Evolutionary conservation across 179 eudicot species (phyloP), one percentile per base, ranked within the genome.

Genomic region (Nepenthes alata): DNA sequence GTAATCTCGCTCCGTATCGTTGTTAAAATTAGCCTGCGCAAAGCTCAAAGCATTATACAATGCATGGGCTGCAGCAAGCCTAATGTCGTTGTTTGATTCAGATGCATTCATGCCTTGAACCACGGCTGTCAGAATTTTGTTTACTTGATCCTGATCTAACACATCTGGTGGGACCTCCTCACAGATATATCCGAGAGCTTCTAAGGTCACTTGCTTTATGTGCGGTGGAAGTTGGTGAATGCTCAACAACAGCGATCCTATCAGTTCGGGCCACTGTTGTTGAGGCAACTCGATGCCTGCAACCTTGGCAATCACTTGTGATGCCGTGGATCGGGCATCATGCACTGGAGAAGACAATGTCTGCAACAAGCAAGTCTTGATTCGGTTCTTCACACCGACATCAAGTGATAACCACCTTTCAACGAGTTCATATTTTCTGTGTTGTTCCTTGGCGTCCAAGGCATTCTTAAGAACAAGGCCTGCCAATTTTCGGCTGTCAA

Each of bases 391-490:
- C 50, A 75, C 78, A 45, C 59, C 66, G 11, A 62, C 74, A 60
- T 83, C 85, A 13, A 83, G 65, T 34, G 81, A 68, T 11, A 83
- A 55, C 88, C 88, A 83, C 63, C 81, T 73, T 57, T 83, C 80
- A 16, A 80, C 79, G 48, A 80, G 76, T 66, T 83, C 88, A 65
- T 54, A 68, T 51, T 76, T 83, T 57, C 79, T 77, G 51, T 75
- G 88, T 62, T 83, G 88, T 59, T 83, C 88, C 66, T 83, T 83
- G 65, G 88, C 88, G 78, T 83, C 88, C 67, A 83, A 70, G 10
- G 88, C 83, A 71, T 83, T 83, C 68, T 83, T 83, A 39, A 83
- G 79, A 50, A 83, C 64, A 63, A 83, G 66, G 58, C 88, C 88
- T 1, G 83, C 85, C 59, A 83, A 67, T 59, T 74, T 83, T 53